A percentile compares a stretch with the other conserved stretches of the same genome.
phyloP scores from a whole-genome alignment of 192 early-diverging fungal species.

The Coemansia sp. region DNA sequence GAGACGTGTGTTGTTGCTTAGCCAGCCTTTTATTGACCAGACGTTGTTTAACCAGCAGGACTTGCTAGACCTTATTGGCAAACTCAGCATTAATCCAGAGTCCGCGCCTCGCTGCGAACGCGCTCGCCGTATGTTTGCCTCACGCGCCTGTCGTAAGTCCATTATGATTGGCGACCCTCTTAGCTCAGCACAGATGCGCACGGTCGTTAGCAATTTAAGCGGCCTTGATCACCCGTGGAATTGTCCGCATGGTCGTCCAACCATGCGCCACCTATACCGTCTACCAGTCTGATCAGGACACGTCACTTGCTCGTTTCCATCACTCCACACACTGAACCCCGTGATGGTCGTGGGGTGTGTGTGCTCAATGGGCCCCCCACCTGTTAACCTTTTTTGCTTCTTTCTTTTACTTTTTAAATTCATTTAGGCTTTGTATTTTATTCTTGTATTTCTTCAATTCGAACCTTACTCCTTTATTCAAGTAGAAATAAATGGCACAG shows the following conservation, averaged over 20 bases:
- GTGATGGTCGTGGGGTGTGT: no score
- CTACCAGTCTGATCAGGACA: conserved; percentile 18
- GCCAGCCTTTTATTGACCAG: conserved; percentile 74
- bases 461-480: not conserved
- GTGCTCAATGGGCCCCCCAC: no score
- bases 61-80: conserved; percentile 39
- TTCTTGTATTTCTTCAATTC: not conserved
- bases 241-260: conserved; percentile 95
- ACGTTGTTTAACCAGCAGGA: conserved; percentile 68
- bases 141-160: conserved; percentile 83
- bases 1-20: conserved; percentile 60
- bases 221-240: conserved; percentile 96
- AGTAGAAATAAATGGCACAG: conserved; percentile 12
- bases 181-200: conserved; percentile 66
- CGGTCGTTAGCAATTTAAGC: conserved; percentile 79
- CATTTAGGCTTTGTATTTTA: not conserved
- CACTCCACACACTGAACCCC: no score
- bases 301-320: not conserved
- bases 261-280: conserved; percentile 82
- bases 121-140: conserved; percentile 77
- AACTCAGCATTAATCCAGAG: conserved; percentile 49
- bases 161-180: conserved; percentile 92
- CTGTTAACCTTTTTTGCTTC: not conserved
- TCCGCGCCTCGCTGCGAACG: conserved; percentile 67
- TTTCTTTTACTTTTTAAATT: conserved; percentile 1